phyloP scores from a whole-genome alignment of 768 basidiomycete species.

The Goffeauzyma gilvescens region DNA sequence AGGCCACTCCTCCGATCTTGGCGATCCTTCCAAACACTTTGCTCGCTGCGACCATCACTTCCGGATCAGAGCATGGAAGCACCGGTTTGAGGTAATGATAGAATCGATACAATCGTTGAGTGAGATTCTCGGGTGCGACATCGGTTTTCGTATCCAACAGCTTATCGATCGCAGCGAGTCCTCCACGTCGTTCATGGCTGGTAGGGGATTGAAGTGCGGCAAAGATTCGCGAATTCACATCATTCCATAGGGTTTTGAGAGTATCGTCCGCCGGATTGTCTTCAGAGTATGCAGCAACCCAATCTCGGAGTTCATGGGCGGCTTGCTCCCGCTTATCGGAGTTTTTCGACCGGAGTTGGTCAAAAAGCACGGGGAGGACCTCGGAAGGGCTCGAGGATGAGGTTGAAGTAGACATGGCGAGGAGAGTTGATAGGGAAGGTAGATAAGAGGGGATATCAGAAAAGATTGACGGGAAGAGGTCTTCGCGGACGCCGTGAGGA shows the following conservation, averaged over 20 bases:
- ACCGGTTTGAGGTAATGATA: constrained; percentile 55
- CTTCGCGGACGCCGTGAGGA: too few relatives aligned
- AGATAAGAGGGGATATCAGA: too few relatives aligned
- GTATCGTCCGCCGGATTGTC: constrained; percentile 8
- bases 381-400: constrained; percentile 46
- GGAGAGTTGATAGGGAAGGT: too few relatives aligned
- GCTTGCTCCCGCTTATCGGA: constrained; percentile 16
- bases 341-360: constrained; percentile 8
- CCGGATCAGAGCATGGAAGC: constrained; percentile 74
- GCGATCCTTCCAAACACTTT: constrained; percentile 54
- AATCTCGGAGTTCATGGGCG: constrained; percentile 17
- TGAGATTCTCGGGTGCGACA: constrained; percentile 35
- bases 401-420: too few relatives aligned
- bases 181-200: constrained; percentile 62
- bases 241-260: constrained; percentile 39
- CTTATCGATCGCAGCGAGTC: constrained; percentile 69
- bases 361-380: constrained; percentile 44
- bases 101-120: constrained; percentile 11
- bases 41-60: constrained; percentile 87
- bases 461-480: too few relatives aligned
- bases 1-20: constrained; percentile 57
- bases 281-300: constrained; percentile 12
- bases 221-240: constrained; percentile 58
- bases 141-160: constrained; percentile 59
- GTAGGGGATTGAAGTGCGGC: constrained; percentile 67